These are phyloP conservation scores for Fraxinus greggii DNA, from an alignment of 305 asterid species.

Conservation along the genomic window DNA sequence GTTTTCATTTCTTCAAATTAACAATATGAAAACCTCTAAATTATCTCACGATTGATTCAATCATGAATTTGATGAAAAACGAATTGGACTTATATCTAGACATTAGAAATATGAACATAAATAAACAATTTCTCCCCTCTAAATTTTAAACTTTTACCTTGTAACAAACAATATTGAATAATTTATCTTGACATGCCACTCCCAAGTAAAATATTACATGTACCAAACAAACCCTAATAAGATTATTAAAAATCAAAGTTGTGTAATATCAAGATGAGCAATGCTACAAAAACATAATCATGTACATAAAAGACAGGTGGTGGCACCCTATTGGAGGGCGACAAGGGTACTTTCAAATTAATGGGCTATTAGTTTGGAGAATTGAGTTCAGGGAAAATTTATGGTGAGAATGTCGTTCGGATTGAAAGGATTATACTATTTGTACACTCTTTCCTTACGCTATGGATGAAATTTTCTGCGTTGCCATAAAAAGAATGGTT, in stretches of 20 bases:
- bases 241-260: neutral
- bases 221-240: neutral
- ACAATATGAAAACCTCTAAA: no score
- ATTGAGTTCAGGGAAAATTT: neutral
- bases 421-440: no score
- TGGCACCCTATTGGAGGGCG: no score
- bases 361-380: neutral
- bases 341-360: neutral
- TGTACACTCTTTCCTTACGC: no score
- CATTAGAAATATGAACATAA: neutral
- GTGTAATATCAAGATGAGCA: neutral
- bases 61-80: neutral
- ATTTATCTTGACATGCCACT: neutral
- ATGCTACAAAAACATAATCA: no score
- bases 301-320: no score
- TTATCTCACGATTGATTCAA: no score
- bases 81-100: neutral
- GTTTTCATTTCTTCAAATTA: neutral
- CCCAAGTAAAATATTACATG: neutral
- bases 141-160: neutral
- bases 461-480: no score
- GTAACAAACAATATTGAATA: neutral
- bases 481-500: no score
- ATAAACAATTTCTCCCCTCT: neutral
- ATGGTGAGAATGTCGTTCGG: neutral